Evolutionary conservation across 306 rosid genomes (phyloP), one percentile per base, ranked within the genome.

Genomic region (Inga oerstediana): DNA sequence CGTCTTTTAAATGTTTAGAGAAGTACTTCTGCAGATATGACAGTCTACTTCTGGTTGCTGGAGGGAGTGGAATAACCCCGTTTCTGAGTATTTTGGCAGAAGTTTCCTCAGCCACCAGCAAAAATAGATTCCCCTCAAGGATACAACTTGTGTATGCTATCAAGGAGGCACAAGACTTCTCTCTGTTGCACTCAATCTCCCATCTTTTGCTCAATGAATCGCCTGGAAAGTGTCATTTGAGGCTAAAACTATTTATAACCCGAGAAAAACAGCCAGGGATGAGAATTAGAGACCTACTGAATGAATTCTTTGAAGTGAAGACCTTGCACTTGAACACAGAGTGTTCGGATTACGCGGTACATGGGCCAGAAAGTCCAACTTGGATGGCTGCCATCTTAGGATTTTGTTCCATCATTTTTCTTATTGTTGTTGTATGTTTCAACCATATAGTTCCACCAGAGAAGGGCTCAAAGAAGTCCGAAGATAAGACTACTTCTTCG

Each of bases 31-130:
- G 98, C 97, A 96, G 98, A 76, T 83, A 90, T 89, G 98, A 96
- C 80, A 84, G 86, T 77, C 77, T 96, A 72, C 86, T 92, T 85
- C 84, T 92, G 78, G 81, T 96, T 72, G 98, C 97, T 7, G 97
- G 99, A 74, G 99, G 98, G 82, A 92, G 93, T 74, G 99, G 97
- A 73, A 80, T 96, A 85, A 91, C 99, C 79, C 97, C 98, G 58
- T 88, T 92, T 89, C 89, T 91, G 74, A 96, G 99, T 90, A 87
- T 93, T 85, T 81, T 96, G 83, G 89, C 88, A 48, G 98, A 96
- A 85, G 81, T 85, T 69, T 82, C 85, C 81, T 88, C 94, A 22
- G 71, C 84, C 75, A 76, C 81, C 58, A 59, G 81, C 79, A 78
- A 65, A 69, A 75, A 71, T 37, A 45, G 83, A 77, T 56, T 85